These are phyloP conservation scores for Candolleomyces eurysporus DNA, from an alignment of 768 basidiomycete species.

Conservation along the genomic window DNA sequence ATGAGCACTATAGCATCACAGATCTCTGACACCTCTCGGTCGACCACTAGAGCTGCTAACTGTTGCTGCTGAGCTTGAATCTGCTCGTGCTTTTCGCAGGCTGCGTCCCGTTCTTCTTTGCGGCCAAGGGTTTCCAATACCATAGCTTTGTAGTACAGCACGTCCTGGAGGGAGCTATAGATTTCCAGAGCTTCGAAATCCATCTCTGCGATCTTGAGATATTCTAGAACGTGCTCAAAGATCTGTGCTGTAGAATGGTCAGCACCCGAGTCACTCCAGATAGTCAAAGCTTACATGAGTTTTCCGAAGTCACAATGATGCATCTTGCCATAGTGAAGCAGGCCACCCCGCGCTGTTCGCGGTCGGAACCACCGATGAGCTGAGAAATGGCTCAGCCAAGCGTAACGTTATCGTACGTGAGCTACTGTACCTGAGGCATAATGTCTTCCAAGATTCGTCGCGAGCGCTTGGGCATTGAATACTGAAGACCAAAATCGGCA, in stretches of 20 bases:
- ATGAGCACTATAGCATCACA: slow-evolving; percentile 59
- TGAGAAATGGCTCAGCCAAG: slow-evolving; percentile 20
- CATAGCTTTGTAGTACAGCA: slow-evolving; percentile 69
- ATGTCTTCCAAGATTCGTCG: slow-evolving; percentile 70
- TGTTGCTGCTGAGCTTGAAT: slow-evolving; percentile 41
- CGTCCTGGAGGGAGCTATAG: slow-evolving; percentile 57
- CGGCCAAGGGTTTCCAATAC: slow-evolving; percentile 70
- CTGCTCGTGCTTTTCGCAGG: slow-evolving; percentile 45
- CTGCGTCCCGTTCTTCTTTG: slow-evolving; percentile 52
- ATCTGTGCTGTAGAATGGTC: slow-evolving; percentile 28
- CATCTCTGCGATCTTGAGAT: slow-evolving; percentile 60
- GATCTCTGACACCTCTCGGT: slow-evolving; percentile 52
- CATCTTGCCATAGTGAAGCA: slow-evolving; percentile 75
- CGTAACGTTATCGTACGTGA: too few species aligned
- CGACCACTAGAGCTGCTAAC: slow-evolving; percentile 42
- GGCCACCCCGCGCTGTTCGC: slow-evolving; percentile 74
- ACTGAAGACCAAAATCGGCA: slow-evolving; percentile 77
- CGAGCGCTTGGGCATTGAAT: slow-evolving; percentile 69
- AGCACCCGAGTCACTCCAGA: not conserved
- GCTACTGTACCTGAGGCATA: slow-evolving; percentile 61
- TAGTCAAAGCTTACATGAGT: slow-evolving; percentile 35
- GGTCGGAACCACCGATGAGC: slow-evolving; percentile 69
- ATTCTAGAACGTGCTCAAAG: slow-evolving; percentile 57
- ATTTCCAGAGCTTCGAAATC: slow-evolving; percentile 65
- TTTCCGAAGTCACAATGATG: slow-evolving; percentile 57